Evolutionary conservation across 257 asterid genomes (phyloP), one percentile per base, ranked within the genome.

Genomic region (Rhazya stricta): DNA sequence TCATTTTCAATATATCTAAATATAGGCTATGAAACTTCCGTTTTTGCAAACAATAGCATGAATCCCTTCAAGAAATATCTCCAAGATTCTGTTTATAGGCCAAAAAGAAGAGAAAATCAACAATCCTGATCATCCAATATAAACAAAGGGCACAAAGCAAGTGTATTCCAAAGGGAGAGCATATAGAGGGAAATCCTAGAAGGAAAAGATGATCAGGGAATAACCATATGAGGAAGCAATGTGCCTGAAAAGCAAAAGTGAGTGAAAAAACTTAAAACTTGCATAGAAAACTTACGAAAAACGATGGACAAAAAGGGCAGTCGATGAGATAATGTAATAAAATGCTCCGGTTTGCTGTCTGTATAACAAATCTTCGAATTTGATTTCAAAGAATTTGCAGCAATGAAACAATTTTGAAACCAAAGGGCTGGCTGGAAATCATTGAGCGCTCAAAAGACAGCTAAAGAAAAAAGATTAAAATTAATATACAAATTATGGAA

Each of bases 21-120:
- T 60, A 69, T 61, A 69, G 62, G 79, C 85, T 86, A 83, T 46
- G 73, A 75, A 43, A 67, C 85, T 87, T 85, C 86, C 75, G 78
- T 80, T 80, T 84, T 86, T 84, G 76, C 63, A 70, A 83, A 71
- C 79, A 73, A 79, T 78, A 70, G 87, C 82, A 74, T 71, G 85
- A 78, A 67, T 80, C 62, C 81, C 77, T 79, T 79, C 41, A 77
- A 83, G 39, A 82, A 79, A 79, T 72, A 60, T 66, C 88, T 77
- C 88, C 88, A 79, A 78, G 72, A 83, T 81, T 81, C 74, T 78
- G 80, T 36, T 78, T 78, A 71, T 69, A 77, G 84, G 32, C 67
- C 30, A 74, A 67, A 30, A 78, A 56, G 58, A 63, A 25, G 42
- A 69, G 51, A 43, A 37, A 73, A 79, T 79, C 66, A 76, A 72